Evolutionary conservation across 805 yeast species (phyloP).

Genomic region (Saccharomycopsis javanensis): DNA sequence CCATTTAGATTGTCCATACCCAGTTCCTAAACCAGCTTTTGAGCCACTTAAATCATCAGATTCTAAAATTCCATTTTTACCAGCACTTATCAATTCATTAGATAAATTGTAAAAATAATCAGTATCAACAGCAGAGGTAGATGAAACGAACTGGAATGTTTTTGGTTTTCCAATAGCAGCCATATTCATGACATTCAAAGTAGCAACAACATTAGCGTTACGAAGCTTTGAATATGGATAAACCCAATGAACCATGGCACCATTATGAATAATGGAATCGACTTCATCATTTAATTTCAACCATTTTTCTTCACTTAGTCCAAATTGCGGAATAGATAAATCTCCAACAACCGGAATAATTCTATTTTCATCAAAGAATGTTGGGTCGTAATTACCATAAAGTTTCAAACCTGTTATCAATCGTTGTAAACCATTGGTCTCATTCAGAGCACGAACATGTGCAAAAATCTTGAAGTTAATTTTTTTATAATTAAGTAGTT

Average conservation of each 20-base stretch:
- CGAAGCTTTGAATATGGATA: conserved; percentile 86
- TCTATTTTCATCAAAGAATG: conserved; percentile 35
- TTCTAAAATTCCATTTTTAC: conserved; percentile 68
- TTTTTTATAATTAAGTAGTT: conserved; percentile 51
- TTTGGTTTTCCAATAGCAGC: conserved; percentile 78
- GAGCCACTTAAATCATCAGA: conserved; percentile 79
- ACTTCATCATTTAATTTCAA: conserved; percentile 41
- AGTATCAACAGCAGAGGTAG: conserved; percentile 87
- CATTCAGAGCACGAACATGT: conserved; percentile 80
- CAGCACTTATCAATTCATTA: conserved; percentile 54
- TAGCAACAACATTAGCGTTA: conserved; percentile 86
- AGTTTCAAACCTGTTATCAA: conserved; percentile 64
- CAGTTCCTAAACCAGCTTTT: conserved; percentile 70
- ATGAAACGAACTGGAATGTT: conserved; percentile 82
- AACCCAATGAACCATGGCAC: conserved; percentile 98
- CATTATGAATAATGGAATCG: conserved; percentile 88
- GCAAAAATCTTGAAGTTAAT: conserved; percentile 57
- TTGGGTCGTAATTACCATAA: conserved; percentile 60
- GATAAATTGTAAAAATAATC: conserved; percentile 71
- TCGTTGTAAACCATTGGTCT: conserved; percentile 65
- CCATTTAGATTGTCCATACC: conserved; percentile 98
- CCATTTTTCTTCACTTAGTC: conserved; percentile 54
- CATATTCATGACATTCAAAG: conserved; percentile 72
- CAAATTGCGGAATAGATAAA: conserved; percentile 63
- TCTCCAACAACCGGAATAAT: conserved; percentile 79